phyloP scores from a whole-genome alignment of 192 early-diverging fungal genomes.

The Entomortierella parvispora region DNA sequence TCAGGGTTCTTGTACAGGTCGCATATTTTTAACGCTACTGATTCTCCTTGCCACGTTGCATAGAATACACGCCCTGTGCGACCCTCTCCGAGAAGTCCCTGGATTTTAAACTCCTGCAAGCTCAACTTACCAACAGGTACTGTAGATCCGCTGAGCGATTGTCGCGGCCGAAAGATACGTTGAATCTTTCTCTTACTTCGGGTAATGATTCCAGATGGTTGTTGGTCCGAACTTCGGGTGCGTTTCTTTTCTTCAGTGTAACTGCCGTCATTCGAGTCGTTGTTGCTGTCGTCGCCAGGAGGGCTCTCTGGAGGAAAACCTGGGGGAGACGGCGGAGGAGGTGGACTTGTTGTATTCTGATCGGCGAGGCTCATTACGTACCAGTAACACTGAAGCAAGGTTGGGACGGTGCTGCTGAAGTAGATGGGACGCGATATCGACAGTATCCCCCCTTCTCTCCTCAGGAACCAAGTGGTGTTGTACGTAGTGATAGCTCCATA shows the following conservation, averaged over 20 bases:
- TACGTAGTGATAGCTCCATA: slow-evolving; percentile 12
- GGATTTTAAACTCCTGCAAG: slow-evolving; percentile 20
- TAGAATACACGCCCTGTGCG: slow-evolving; percentile 24
- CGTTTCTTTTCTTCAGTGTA: slow-evolving; percentile 8
- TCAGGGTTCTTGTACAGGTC: slow-evolving; percentile 15
- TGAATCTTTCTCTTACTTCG: slow-evolving; percentile 17
- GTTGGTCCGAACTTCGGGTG: neutral
- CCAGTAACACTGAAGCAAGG: slow-evolving; percentile 4
- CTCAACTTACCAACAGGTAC: slow-evolving; percentile 14
- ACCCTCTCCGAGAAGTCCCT: slow-evolving; percentile 17
- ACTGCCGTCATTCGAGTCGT: slow-evolving; percentile 14
- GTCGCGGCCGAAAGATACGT: neutral
- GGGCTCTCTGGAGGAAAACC: slow-evolving; percentile 14
- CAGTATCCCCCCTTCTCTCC: slow-evolving; percentile 11
- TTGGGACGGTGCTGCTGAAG: slow-evolving; percentile 1
- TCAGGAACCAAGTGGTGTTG: slow-evolving; percentile 24
- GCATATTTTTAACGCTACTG: slow-evolving; percentile 23
- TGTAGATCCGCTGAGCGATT: slow-evolving; percentile 5
- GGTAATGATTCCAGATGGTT: slow-evolving; percentile 4
- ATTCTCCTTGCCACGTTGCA: slow-evolving; percentile 14
- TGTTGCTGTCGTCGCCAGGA: slow-evolving; percentile 1
- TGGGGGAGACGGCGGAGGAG: slow-evolving; percentile 10
- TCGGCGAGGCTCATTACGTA: slow-evolving; percentile 15
- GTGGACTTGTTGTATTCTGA: slow-evolving; percentile 4
- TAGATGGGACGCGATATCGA: slow-evolving; percentile 22